A percentile compares a stretch with the other conserved stretches of the same genome.
Evolutionary conservation across 305 asterid species (phyloP).

Genomic region (Striga hermonthica): DNA sequence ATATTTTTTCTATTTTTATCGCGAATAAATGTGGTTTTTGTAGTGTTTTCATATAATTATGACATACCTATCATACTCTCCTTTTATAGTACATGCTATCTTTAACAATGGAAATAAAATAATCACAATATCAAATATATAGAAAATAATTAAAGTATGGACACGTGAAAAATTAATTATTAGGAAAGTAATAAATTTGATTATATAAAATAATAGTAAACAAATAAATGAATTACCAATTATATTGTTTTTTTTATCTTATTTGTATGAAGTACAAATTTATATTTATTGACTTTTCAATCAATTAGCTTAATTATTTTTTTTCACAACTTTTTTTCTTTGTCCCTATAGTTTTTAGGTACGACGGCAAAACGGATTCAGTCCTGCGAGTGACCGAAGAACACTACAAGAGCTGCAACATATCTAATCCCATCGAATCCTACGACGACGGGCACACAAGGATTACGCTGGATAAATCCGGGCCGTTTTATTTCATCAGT

Average conservation of each 20-base stretch:
- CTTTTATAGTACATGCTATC: too few relatives aligned
- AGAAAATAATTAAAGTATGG: too few relatives aligned
- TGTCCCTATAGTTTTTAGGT: conserved; percentile 39
- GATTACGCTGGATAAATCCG: conserved; percentile 41
- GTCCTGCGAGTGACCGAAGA: conserved; percentile 46
- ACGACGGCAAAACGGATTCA: conserved; percentile 47
- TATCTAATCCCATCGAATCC: conserved; percentile 38
- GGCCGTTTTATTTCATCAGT: conserved; percentile 56
- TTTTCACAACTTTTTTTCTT: not conserved
- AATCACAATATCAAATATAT: too few relatives aligned
- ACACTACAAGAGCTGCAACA: conserved; percentile 49
- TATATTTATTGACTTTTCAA: not conserved
- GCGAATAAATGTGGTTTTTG: too few relatives aligned
- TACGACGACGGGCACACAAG: conserved; percentile 46
- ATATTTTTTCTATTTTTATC: too few relatives aligned
- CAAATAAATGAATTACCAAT: not conserved
- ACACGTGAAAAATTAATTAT: too few relatives aligned
- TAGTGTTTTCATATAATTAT: too few relatives aligned
- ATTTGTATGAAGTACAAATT: not conserved
- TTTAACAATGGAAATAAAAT: too few relatives aligned
- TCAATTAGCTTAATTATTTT: not conserved
- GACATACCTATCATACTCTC: too few relatives aligned
- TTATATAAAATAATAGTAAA: too few relatives aligned
- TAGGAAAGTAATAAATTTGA: too few relatives aligned
- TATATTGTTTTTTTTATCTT: too few relatives aligned